Evolutionary conservation across 768 basidiomycete genomes (phyloP).

Genomic region (Crepidotus variabilis): DNA sequence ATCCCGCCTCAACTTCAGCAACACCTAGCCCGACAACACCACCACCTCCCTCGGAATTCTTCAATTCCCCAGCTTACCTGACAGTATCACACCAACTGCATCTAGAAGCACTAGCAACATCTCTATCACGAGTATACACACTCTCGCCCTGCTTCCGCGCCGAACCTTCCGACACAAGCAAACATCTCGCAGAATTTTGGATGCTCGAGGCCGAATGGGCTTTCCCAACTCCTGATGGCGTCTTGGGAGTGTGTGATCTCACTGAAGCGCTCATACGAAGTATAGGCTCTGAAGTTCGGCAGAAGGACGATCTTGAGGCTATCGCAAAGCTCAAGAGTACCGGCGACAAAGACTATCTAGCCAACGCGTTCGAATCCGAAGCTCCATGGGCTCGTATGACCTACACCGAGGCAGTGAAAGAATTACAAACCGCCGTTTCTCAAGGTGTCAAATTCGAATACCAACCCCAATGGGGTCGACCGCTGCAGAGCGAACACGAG

Average conservation of each 20-base stretch:
- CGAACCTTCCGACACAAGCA: constrained; percentile 79
- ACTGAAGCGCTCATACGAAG: constrained; percentile 34
- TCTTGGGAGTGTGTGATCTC: constrained; percentile 42
- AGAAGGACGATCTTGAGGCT: constrained; percentile 26
- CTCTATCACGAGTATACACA: constrained; percentile 84
- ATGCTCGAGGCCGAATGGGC: constrained; percentile 98
- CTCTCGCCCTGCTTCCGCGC: constrained; percentile 94
- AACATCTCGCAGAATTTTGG: constrained; percentile 98
- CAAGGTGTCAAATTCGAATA: constrained; percentile 42
- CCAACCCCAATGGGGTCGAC: constrained; percentile 61
- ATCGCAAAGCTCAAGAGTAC: constrained; percentile 16
- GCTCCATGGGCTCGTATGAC: constrained; percentile 67
- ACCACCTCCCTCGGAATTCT: constrained; percentile 50
- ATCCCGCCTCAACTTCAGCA: constrained; percentile 22
- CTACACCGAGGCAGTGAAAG: constrained; percentile 71
- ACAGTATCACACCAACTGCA: constrained; percentile 97
- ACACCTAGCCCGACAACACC: constrained; percentile 13
- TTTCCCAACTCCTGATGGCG: constrained; percentile 24
- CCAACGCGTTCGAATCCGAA: constrained; percentile 28
- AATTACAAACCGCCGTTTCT: constrained; percentile 35
- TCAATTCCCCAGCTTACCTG: constrained; percentile 72
- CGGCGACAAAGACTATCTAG: constrained; percentile 28
- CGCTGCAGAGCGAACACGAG: constrained; percentile 89
- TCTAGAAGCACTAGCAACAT: constrained; percentile 79
- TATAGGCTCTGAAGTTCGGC: constrained; percentile 32